phyloP scores from a whole-genome alignment of 768 basidiomycete species.

The Lentinula raphanica region DNA sequence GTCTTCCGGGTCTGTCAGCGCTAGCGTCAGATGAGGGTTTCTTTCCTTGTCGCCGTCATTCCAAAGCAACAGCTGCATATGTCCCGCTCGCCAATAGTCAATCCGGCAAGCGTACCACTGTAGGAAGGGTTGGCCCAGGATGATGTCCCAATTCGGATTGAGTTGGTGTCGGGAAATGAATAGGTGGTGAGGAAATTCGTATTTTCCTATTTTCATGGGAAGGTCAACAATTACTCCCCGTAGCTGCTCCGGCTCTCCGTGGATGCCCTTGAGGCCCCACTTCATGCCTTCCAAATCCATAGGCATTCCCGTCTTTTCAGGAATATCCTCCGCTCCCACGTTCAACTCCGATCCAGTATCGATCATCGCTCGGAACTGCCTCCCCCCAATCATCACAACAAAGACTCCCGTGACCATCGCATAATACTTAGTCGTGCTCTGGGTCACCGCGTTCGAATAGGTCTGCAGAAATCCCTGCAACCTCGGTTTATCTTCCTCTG shows the following conservation, averaged over 20 bases:
- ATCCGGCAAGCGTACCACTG: conserved; percentile 7
- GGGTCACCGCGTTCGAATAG: neutral
- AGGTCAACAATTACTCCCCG: conserved; percentile 15
- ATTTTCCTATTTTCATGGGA: conserved; percentile 11
- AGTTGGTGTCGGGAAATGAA: conserved; percentile 16
- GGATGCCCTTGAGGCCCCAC: conserved; percentile 23
- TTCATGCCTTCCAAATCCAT: conserved; percentile 46
- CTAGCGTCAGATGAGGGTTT: neutral
- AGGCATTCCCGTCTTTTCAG: conserved; percentile 17
- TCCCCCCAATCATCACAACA: neutral
- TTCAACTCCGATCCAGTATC: conserved; percentile 8
- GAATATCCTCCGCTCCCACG: neutral
- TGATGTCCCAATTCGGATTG: conserved; percentile 8
- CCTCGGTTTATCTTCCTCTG: neutral
- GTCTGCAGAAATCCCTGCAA: neutral
- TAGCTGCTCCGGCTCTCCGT: conserved; percentile 12
- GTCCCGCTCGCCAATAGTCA: neutral
- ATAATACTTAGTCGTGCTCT: neutral
- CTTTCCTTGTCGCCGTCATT: neutral
- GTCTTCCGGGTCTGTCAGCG: neutral
- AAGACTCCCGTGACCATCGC: neutral
- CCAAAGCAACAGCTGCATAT: conserved; percentile 1
- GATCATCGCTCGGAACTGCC: neutral
- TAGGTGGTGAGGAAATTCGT: conserved; percentile 22
- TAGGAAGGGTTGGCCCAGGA: conserved; percentile 17